Conservation (phyloP, 1,284 basidiomycete species). For the Naganishia sp. region DNA sequence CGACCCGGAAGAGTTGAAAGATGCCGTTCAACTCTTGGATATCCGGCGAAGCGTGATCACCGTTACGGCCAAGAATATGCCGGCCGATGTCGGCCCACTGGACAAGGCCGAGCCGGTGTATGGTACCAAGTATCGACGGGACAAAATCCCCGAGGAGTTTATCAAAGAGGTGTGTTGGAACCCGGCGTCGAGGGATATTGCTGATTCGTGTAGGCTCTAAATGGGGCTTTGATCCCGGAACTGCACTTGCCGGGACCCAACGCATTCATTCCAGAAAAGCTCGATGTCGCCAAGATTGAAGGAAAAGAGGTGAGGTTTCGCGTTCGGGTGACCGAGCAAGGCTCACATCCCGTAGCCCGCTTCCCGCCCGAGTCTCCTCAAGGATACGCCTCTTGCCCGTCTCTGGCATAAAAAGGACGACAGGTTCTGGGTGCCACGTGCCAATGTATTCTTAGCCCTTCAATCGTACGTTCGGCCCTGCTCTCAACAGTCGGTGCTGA, state of each 20-base stretch:
- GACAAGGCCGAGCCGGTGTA: constrained; percentile 77
- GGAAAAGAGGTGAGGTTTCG: constrained; percentile 55
- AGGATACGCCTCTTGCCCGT: constrained; percentile 68
- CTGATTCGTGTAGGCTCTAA: constrained; percentile 59
- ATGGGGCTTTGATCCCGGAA: constrained; percentile 65
- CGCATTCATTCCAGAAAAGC: constrained; percentile 82
- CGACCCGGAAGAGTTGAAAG: constrained; percentile 66
- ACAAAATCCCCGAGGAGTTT: constrained; percentile 67
- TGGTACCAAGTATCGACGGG: constrained; percentile 75
- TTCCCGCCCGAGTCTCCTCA: constrained; percentile 72
- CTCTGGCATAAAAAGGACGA: constrained; percentile 98
- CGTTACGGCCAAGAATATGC: constrained; percentile 59
- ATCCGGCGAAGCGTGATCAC: constrained; percentile 59
- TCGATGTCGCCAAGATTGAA: constrained; percentile 75
- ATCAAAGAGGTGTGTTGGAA: constrained; percentile 59
- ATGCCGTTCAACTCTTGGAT: constrained; percentile 67
- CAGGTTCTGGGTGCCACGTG: constrained; percentile 89
- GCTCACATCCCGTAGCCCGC: constrained; percentile 59
- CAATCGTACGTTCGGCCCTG: constrained; percentile 40
- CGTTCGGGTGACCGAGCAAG: constrained; percentile 14
- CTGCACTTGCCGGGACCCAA: constrained; percentile 82
- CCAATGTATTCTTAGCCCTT: constrained; percentile 54
- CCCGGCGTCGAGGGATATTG: constrained; percentile 28
- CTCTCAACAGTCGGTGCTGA: neutral
- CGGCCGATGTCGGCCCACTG: constrained; percentile 63